Evolutionary conservation across 2,329 filamentous ascomycete species (phyloP).

Genomic region (Colletotrichum orbiculare): DNA sequence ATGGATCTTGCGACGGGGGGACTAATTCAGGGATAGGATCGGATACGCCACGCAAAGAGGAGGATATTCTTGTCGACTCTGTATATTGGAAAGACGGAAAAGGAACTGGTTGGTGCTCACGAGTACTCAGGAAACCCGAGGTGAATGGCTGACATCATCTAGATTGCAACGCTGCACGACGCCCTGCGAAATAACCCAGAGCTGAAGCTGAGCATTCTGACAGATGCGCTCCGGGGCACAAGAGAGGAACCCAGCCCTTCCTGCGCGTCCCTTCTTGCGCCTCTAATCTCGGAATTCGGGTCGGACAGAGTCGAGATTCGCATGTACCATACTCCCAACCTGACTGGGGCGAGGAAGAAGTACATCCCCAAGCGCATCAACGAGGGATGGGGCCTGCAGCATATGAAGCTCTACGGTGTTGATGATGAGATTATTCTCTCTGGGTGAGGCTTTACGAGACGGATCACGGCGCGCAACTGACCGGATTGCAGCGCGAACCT

Average conservation of each 20-base stretch:
- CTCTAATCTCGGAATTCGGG: slow-evolving; percentile 87
- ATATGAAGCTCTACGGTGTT: slow-evolving; percentile 98
- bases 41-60: slow-evolving; percentile 81
- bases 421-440: slow-evolving; percentile 97
- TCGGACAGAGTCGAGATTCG: slow-evolving; percentile 86
- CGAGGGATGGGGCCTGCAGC: slow-evolving; percentile 97
- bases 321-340: slow-evolving; percentile 98
- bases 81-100: slow-evolving; percentile 94
- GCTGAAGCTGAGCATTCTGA: slow-evolving; percentile 87
- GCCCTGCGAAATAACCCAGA: slow-evolving; percentile 80
- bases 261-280: slow-evolving; percentile 87
- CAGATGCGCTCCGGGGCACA: slow-evolving; percentile 90
- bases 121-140: background rate
- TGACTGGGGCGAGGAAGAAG: slow-evolving; percentile 87
- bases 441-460: slow-evolving; percentile 63
- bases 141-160: background rate
- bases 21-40: slow-evolving; percentile 62
- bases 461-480: background rate
- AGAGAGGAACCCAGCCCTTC: slow-evolving; percentile 88
- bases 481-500: slow-evolving; percentile 74
- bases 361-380: slow-evolving; percentile 91
- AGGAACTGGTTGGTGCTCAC: slow-evolving; percentile 73
- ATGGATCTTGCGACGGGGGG: background rate
- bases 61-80: slow-evolving; percentile 94
- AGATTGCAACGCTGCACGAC: slow-evolving; percentile 81